phyloP scores from a whole-genome alignment of 2,329 filamentous ascomycete species.

The Fusarium tuaranense region DNA sequence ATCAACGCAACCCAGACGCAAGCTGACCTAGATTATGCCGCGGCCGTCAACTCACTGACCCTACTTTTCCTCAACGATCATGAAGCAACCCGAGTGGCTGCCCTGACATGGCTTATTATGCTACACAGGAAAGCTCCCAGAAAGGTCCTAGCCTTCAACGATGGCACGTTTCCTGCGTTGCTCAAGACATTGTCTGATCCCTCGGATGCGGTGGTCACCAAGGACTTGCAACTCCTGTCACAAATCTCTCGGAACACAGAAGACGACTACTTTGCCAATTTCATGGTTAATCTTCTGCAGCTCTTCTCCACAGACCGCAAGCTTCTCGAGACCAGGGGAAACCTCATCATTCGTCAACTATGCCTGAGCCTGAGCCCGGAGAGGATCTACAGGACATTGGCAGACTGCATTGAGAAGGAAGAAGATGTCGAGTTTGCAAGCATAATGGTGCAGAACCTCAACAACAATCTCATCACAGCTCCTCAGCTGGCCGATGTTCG shows the following conservation, averaged over 20 bases:
- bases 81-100: constrained; percentile 93
- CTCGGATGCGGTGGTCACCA: constrained; percentile 93
- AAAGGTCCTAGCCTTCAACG: constrained; percentile 94
- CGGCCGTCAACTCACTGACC: constrained; percentile 92
- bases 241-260: constrained; percentile 98
- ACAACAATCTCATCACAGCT: constrained; percentile 98
- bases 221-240: constrained; percentile 91
- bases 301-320: constrained; percentile 95
- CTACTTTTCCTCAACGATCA: constrained; percentile 96
- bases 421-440: constrained; percentile 99
- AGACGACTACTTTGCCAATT: constrained; percentile 96
- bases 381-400: constrained; percentile 93
- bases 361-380: constrained; percentile 94
- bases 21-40: constrained; percentile 92
- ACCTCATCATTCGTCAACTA: constrained; percentile 94
- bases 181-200: constrained; percentile 97
- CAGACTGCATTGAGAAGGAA: constrained; percentile 96
- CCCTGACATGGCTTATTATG: constrained; percentile 97
- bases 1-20: constrained; percentile 60
- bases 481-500: constrained; percentile 92
- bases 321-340: constrained; percentile 90
- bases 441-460: constrained; percentile 99
- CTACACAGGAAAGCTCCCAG: constrained; percentile 93
- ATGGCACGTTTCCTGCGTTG: constrained; percentile 94
- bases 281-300: constrained; percentile 97